Conservation (phyloP, 2,329 filamentous ascomycete species). For the Aspergillus sp. region DNA sequence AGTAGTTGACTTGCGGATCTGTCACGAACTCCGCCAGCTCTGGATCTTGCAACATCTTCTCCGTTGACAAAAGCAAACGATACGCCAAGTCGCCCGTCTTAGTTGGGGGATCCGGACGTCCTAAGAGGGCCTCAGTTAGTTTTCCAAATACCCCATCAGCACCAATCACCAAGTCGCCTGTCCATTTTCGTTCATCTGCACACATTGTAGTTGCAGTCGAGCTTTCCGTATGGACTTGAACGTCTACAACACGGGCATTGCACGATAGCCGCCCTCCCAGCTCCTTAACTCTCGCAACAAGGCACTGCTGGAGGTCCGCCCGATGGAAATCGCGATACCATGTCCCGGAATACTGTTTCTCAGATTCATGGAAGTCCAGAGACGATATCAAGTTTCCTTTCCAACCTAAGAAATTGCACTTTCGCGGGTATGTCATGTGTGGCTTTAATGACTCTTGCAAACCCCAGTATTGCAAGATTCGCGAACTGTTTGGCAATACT, state of each 20-base stretch:
- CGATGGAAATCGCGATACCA: constrained; percentile 52
- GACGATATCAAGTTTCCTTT: constrained; percentile 44
- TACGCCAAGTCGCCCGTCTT: constrained; percentile 53
- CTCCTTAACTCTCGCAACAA: constrained; percentile 43
- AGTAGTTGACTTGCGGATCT: constrained; percentile 47
- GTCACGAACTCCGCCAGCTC: constrained; percentile 41
- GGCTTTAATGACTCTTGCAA: constrained; percentile 36
- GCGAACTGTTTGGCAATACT: constrained; percentile 20
- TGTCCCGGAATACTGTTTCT: constrained; percentile 27
- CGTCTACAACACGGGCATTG: constrained; percentile 38
- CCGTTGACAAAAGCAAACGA: constrained; percentile 44
- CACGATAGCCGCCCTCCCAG: constrained; percentile 44
- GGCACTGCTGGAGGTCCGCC: constrained; percentile 44
- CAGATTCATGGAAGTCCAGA: constrained; percentile 44
- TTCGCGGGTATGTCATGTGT: constrained; percentile 37
- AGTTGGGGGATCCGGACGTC: constrained; percentile 38
- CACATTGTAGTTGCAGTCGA: constrained; percentile 31
- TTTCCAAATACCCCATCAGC: constrained; percentile 25
- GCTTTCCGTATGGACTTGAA: constrained; percentile 28
- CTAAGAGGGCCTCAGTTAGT: constrained; percentile 41
- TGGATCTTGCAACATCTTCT: constrained; percentile 43
- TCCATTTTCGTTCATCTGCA: constrained; percentile 18
- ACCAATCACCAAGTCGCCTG: constrained; percentile 19
- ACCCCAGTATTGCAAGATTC: constrained; percentile 33
- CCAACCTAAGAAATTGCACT: constrained; percentile 48